Conservation (phyloP, 768 basidiomycete genomes). For the Fomitopsis serialis region DNA sequence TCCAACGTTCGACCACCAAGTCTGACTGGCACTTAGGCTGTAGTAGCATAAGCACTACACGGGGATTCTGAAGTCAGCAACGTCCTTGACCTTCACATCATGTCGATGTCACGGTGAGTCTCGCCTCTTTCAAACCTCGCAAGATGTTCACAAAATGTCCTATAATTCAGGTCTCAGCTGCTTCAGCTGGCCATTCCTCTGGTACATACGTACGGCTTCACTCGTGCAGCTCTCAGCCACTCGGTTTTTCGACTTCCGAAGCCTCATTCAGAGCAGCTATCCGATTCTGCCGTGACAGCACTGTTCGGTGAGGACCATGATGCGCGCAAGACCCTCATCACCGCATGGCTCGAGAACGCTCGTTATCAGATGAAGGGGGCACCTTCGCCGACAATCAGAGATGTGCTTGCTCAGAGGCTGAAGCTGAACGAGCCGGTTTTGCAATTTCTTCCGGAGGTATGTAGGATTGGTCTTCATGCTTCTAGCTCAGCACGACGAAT, state of each 20-base stretch:
- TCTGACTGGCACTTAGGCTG: no score
- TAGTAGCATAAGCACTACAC: no score
- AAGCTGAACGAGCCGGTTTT: conserved; percentile 66
- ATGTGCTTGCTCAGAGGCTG: conserved; percentile 52
- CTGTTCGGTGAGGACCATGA: conserved; percentile 69
- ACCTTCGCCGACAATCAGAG: conserved; percentile 32
- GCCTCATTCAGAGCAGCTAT: conserved; percentile 53
- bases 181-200: conserved; percentile 61
- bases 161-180: conserved; percentile 22
- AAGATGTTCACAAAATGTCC: no score
- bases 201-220: conserved; percentile 65
- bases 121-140: no score
- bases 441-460: conserved; percentile 60
- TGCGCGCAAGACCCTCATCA: conserved; percentile 57
- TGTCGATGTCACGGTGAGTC: no score
- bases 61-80: no score
- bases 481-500: background rate
- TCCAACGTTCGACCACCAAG: no score
- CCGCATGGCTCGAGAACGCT: conserved; percentile 74
- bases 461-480: conserved; percentile 9
- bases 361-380: conserved; percentile 40
- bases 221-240: conserved; percentile 60
- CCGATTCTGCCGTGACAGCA: conserved; percentile 64
- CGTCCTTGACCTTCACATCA: no score
- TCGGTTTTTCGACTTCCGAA: conserved; percentile 53